Percentiles rank a stretch among this genome's conserved stretches.
These are phyloP conservation scores for Microthyrium microscopicum DNA, from an alignment of 2,329 filamentous ascomycete genomes.

Conservation along the genomic window DNA sequence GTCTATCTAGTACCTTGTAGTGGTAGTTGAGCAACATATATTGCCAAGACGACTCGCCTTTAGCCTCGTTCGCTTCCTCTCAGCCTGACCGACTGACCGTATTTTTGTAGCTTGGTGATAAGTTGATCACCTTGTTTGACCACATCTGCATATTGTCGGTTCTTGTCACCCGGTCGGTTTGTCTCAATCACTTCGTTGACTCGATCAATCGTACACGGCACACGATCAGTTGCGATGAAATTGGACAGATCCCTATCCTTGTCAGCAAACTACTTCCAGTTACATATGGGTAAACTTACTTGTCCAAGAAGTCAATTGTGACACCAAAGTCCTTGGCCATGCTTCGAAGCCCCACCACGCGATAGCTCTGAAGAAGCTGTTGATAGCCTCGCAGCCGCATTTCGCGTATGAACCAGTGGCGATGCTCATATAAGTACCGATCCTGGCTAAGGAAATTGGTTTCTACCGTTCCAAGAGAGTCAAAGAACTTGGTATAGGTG, in stretches of 20 bases:
- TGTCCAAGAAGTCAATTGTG: slow-evolving; percentile 88
- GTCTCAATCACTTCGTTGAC: slow-evolving; percentile 97
- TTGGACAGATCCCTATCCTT: slow-evolving; percentile 70
- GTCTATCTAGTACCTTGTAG: too few species aligned
- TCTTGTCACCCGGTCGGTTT: slow-evolving; percentile 95
- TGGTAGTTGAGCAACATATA: too few species aligned
- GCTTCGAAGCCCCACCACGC: slow-evolving; percentile 87
- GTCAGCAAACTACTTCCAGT: neutral
- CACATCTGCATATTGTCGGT: slow-evolving; percentile 97
- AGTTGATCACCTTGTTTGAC: slow-evolving; percentile 95
- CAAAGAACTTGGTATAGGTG: slow-evolving; percentile 88
- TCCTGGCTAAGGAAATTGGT: slow-evolving; percentile 88
- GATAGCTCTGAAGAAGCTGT: slow-evolving; percentile 92
- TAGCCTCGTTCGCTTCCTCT: slow-evolving; percentile 84
- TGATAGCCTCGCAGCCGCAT: slow-evolving; percentile 95
- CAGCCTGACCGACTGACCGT: slow-evolving; percentile 87
- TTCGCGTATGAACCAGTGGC: slow-evolving; percentile 92
- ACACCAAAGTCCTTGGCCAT: slow-evolving; percentile 98
- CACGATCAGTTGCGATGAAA: slow-evolving; percentile 88
- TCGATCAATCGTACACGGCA: slow-evolving; percentile 93
- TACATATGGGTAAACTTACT: slow-evolving; percentile 36
- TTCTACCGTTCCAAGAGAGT: slow-evolving; percentile 75
- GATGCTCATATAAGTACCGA: slow-evolving; percentile 89
- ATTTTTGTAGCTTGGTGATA: slow-evolving; percentile 98
- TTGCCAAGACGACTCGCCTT: too few species aligned